Evolutionary conservation across 768 basidiomycete species (phyloP).

Genomic region (Hericium erinaceus): DNA sequence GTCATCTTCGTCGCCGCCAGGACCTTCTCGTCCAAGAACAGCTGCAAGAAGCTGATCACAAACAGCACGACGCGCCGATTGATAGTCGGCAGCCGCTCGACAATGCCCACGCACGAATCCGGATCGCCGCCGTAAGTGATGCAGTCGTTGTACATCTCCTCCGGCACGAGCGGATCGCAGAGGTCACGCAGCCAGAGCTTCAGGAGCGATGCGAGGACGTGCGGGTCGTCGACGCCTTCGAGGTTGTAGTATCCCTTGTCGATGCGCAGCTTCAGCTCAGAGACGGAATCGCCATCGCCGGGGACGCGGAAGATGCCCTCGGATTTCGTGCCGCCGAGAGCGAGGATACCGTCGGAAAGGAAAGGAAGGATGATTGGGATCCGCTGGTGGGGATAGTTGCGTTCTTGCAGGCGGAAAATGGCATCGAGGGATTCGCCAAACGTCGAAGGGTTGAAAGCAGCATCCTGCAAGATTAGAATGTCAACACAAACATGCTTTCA

Average conservation of each 20-base stretch:
- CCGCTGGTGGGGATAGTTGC: constrained; percentile 76
- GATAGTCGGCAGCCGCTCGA: constrained; percentile 72
- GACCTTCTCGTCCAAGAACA: constrained; percentile 75
- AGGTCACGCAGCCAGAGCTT: constrained; percentile 94
- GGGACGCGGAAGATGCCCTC: constrained; percentile 94
- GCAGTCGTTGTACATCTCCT: constrained; percentile 88
- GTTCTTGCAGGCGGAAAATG: constrained; percentile 75
- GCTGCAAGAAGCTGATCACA: constrained; percentile 83
- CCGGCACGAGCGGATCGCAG: constrained; percentile 84
- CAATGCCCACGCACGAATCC: constrained; percentile 60
- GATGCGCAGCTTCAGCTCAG: constrained; percentile 81
- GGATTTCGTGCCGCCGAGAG: constrained; percentile 71
- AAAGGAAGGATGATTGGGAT: constrained; percentile 93
- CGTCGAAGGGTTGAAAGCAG: constrained; percentile 90
- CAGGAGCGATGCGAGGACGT: constrained; percentile 81
- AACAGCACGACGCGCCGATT: constrained; percentile 84
- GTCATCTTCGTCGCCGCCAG: constrained; percentile 82
- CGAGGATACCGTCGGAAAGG: constrained; percentile 85
- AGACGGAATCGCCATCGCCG: constrained; percentile 83
- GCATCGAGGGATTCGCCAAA: constrained; percentile 87
- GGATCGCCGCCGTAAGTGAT: constrained; percentile 60
- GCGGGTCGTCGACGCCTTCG: constrained; percentile 84
- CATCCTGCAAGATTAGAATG: constrained; percentile 43
- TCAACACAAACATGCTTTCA: not conserved
- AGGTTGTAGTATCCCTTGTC: constrained; percentile 87